These are phyloP conservation scores for Ganoderma resinaceum DNA, from an alignment of 1,284 basidiomycete genomes.

Conservation along the genomic window DNA sequence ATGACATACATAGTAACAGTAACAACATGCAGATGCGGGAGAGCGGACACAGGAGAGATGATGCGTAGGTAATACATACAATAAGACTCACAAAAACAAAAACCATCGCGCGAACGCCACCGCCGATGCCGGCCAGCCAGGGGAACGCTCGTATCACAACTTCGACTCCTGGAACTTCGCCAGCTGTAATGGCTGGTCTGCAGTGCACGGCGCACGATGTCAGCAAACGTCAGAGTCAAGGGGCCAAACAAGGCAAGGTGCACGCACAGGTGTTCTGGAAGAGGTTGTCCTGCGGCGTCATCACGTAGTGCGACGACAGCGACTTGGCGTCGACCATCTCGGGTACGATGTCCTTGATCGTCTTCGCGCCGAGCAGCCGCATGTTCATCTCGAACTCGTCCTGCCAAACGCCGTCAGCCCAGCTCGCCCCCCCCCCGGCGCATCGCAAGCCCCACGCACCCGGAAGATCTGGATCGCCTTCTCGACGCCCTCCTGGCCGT, in stretches of 20 bases:
- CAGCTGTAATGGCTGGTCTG: slow-evolving; percentile 35
- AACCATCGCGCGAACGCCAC: neutral
- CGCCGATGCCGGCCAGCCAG: neutral
- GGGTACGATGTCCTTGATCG: slow-evolving; percentile 77
- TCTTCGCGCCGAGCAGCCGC: slow-evolving; percentile 83
- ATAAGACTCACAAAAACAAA: neutral
- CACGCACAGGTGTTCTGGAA: slow-evolving; percentile 80
- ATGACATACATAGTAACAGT: neutral
- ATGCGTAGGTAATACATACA: neutral
- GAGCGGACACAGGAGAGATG: neutral
- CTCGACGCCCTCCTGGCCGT: slow-evolving; percentile 84
- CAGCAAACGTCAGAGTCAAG: neutral
- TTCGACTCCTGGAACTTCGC: slow-evolving; percentile 37
- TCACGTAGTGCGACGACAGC: slow-evolving; percentile 63
- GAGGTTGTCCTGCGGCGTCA: slow-evolving; percentile 71
- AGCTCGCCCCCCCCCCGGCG: too few species aligned
- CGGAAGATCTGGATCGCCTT: slow-evolving; percentile 78
- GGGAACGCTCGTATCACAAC: slow-evolving; percentile 16
- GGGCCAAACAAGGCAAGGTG: slow-evolving; percentile 13
- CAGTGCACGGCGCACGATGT: neutral
- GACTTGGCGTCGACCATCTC: slow-evolving; percentile 87
- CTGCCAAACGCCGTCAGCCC: slow-evolving; percentile 45
- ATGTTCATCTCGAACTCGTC: slow-evolving; percentile 95
- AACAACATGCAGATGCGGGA: neutral
- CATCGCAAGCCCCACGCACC: slow-evolving; percentile 47